These are phyloP conservation scores for Rhodotorula diobovata DNA, from an alignment of 768 basidiomycete genomes.

Conservation along the genomic window DNA sequence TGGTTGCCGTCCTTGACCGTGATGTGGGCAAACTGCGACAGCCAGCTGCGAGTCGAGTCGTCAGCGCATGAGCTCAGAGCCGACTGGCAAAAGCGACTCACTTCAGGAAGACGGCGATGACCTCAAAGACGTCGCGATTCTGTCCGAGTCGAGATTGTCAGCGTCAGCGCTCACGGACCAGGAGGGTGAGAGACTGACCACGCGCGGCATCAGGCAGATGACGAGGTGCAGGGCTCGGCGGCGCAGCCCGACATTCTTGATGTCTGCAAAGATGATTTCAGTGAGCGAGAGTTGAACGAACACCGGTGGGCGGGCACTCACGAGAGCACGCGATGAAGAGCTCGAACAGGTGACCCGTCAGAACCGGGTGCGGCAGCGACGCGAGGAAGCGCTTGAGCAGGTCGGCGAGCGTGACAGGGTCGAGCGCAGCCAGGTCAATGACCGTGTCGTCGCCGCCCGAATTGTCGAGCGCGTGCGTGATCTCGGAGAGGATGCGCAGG, in stretches of 20 bases:
- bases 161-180: background rate
- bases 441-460: constrained; percentile 24
- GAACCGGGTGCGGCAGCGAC: constrained; percentile 22
- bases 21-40: constrained; percentile 22
- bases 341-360: constrained; percentile 24
- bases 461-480: constrained; percentile 20
- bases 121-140: constrained; percentile 34
- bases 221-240: constrained; percentile 24
- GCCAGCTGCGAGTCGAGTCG: background rate
- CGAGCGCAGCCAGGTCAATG: constrained; percentile 26
- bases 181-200: background rate
- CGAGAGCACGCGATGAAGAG: constrained; percentile 29
- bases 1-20: constrained; percentile 16
- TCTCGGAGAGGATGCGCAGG: background rate
- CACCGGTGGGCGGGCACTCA: background rate
- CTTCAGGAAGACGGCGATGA: constrained; percentile 31
- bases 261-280: background rate
- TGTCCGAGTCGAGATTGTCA: background rate
- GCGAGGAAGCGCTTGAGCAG: constrained; percentile 24
- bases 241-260: constrained; percentile 14
- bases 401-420: constrained; percentile 30
- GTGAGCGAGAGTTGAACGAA: background rate
- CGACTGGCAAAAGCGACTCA: background rate
- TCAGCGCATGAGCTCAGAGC: no score
- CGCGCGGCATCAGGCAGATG: constrained; percentile 32